These are phyloP conservation scores for Eruca vesicaria DNA, from an alignment of 441 rosid species.

Conservation along the genomic window DNA sequence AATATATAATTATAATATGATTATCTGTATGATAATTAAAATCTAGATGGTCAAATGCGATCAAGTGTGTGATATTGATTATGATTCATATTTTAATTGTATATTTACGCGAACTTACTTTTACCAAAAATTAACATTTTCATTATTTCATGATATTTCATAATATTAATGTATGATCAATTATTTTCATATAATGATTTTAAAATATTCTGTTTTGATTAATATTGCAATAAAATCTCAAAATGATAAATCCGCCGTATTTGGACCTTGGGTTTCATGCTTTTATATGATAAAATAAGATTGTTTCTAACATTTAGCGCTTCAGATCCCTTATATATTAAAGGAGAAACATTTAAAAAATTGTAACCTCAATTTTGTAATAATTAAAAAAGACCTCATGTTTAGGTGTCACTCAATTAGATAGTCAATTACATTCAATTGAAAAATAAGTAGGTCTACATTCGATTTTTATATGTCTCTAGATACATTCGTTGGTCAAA, in stretches of 20 bases:
- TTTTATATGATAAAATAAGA: not conserved
- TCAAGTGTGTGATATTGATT: not conserved
- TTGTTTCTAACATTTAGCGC: not conserved
- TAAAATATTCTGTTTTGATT: not conserved
- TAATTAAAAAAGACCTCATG: no score
- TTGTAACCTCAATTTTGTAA: no score
- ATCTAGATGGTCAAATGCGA: not conserved
- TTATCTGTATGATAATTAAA: not conserved
- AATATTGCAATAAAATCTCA: not conserved
- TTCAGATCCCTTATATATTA: no score
- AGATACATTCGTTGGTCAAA: no score
- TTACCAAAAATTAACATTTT: no score
- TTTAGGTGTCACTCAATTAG: no score
- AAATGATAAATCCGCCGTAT: not conserved
- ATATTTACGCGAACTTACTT: not conserved
- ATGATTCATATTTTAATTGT: not conserved
- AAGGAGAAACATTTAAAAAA: no score
- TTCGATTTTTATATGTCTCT: no score
- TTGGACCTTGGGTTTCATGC: not conserved
- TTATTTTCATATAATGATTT: not conserved
- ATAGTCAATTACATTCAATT: no score
- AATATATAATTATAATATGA: no score
- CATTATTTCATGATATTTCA: no score
- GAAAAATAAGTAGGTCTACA: no score
- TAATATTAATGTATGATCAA: not conserved